Evolutionary conservation across 331 rosid species (phyloP).

Genomic region (Erythrophleum ivorense): DNA sequence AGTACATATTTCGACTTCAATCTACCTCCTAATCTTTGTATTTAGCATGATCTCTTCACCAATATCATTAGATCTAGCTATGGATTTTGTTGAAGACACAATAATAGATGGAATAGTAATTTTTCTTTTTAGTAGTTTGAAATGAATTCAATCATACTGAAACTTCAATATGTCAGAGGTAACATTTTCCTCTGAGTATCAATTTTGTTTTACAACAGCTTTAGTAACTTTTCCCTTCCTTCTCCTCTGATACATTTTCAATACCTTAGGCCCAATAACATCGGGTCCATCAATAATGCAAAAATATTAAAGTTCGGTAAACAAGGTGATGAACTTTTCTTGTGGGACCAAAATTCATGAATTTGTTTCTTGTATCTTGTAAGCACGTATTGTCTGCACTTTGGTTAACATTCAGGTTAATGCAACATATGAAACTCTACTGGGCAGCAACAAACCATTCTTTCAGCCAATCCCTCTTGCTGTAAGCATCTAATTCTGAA

Average conservation of each 20-base stretch:
- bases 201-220: no score
- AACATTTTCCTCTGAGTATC: not conserved
- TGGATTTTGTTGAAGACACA: not conserved
- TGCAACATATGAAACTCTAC: slow-evolving; percentile 70
- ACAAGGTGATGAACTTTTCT: slow-evolving; percentile 7
- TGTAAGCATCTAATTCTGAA: slow-evolving; percentile 49
- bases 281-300: not conserved
- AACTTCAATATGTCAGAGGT: not conserved
- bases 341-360: slow-evolving; percentile 31
- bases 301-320: not conserved
- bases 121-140: slow-evolving; percentile 18
- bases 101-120: not conserved
- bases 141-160: slow-evolving; percentile 1
- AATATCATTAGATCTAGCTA: not conserved
- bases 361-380: slow-evolving; percentile 27
- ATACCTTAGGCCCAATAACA: no score
- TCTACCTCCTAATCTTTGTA: not conserved
- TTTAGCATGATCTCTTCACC: slow-evolving; percentile 13
- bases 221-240: no score
- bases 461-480: slow-evolving; percentile 66
- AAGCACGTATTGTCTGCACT: slow-evolving; percentile 34
- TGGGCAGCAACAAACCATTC: slow-evolving; percentile 79
- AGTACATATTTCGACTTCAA: not conserved
- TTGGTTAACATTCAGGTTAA: slow-evolving; percentile 45
- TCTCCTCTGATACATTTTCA: no score